Evolutionary conservation across 176 grass and related monocot species (phyloP).

Genomic region (Triticum dicoccoides): DNA sequence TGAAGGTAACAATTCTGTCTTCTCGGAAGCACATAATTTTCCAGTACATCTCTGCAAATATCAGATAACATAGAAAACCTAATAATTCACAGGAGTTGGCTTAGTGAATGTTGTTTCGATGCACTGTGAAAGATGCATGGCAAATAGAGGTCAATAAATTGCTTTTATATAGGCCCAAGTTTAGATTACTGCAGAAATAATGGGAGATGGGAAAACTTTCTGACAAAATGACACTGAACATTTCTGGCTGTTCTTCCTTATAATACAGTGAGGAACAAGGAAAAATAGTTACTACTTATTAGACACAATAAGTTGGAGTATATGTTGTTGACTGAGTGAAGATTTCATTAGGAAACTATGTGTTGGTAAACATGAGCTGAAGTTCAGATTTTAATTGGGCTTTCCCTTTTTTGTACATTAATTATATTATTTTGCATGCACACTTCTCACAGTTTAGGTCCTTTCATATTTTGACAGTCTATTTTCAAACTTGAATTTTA

Average conservation of each 20-base stretch:
- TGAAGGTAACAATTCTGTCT: constrained; percentile 51
- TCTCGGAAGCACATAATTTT: background rate
- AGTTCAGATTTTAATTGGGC: background rate
- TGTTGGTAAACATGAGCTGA: background rate
- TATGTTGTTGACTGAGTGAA: constrained; percentile 2
- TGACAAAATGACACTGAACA: background rate
- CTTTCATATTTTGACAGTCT: background rate
- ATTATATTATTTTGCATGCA: constrained; percentile 12
- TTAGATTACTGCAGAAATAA: constrained; percentile 1
- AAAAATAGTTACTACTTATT: background rate
- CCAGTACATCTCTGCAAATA: background rate
- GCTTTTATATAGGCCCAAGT: background rate
- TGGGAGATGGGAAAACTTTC: background rate
- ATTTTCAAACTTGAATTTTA: constrained; percentile 12
- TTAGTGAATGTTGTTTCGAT: constrained; percentile 9
- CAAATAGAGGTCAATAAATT: background rate
- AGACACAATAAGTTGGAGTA: background rate
- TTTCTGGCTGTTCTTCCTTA: background rate
- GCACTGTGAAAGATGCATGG: background rate
- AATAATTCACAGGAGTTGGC: background rate
- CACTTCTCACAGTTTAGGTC: constrained; percentile 5
- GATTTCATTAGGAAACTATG: background rate
- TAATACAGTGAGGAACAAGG: constrained; percentile 4
- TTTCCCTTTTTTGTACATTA: background rate
- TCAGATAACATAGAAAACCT: background rate